Evolutionary conservation across 352 stramenopile species (phyloP).

Genomic region (Globisporangium paddicum): DNA sequence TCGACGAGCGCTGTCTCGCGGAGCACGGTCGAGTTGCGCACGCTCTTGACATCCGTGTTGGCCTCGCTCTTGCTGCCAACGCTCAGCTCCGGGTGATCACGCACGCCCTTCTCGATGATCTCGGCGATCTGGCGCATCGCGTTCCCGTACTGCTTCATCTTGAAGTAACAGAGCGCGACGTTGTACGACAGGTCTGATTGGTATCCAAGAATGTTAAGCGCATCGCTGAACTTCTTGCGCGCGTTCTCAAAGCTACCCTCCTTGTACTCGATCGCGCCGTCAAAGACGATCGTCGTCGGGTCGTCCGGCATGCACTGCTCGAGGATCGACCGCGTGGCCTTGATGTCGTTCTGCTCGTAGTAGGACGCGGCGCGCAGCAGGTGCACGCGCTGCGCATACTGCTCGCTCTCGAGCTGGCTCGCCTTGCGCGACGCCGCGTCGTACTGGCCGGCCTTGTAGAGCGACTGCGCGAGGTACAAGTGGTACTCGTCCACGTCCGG

Average conservation of each 20-base stretch:
- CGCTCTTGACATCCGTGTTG: slow-evolving; percentile 84
- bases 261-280: slow-evolving; percentile 82
- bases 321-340: slow-evolving; percentile 86
- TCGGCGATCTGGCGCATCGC: slow-evolving; percentile 91
- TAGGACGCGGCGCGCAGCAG: slow-evolving; percentile 90
- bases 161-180: slow-evolving; percentile 94
- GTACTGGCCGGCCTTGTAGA: slow-evolving; percentile 91
- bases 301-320: slow-evolving; percentile 92
- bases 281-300: slow-evolving; percentile 88
- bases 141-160: slow-evolving; percentile 88
- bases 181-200: slow-evolving; percentile 94
- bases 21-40: slow-evolving; percentile 91
- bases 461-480: slow-evolving; percentile 93
- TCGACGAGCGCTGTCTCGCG: slow-evolving; percentile 92
- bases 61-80: slow-evolving; percentile 90
- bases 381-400: slow-evolving; percentile 83
- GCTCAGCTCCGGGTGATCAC: slow-evolving; percentile 91
- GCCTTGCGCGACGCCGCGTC: slow-evolving; percentile 73
- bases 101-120: slow-evolving; percentile 91
- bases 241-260: slow-evolving; percentile 88
- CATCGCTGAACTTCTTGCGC: slow-evolving; percentile 89
- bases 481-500: slow-evolving; percentile 95
- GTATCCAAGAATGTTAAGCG: slow-evolving; percentile 92
- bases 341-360: slow-evolving; percentile 95
- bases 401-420: slow-evolving; percentile 79